Evolutionary conservation across 106 monocot species (phyloP).

Genomic region (Apostasia shenzhenica): DNA sequence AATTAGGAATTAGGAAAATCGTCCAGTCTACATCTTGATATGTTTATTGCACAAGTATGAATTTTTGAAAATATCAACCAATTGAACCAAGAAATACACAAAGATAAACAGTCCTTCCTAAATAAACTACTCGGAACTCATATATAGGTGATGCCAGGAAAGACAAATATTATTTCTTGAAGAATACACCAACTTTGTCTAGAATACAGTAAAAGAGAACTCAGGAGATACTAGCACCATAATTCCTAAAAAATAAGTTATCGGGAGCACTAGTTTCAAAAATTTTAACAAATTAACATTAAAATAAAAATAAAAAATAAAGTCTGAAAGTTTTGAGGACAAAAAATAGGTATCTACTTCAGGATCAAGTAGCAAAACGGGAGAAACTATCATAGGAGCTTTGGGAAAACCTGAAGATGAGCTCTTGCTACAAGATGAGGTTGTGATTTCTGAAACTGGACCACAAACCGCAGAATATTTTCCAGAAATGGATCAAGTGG

Average conservation of each 20-base stretch:
- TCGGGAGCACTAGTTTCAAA: neutral
- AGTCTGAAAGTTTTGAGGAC: neutral
- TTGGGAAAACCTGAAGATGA: slow-evolving; percentile 70
- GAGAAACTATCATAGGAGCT: neutral
- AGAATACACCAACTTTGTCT: too few relatives aligned
- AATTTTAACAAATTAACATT: neutral
- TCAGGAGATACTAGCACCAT: too few relatives aligned
- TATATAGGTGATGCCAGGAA: too few relatives aligned
- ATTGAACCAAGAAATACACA: too few relatives aligned
- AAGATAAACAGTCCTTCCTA: too few relatives aligned
- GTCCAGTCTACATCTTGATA: too few relatives aligned
- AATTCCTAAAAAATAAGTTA: neutral
- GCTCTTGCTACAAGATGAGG: slow-evolving; percentile 94
- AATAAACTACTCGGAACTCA: too few relatives aligned
- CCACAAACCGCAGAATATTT: slow-evolving; percentile 52
- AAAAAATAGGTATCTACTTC: neutral
- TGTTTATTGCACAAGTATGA: too few relatives aligned
- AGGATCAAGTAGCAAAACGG: slow-evolving; percentile 1
- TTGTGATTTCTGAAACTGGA: slow-evolving; percentile 72
- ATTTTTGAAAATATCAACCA: too few relatives aligned
- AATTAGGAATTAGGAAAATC: too few relatives aligned
- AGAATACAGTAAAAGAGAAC: neutral
- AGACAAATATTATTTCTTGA: too few relatives aligned
- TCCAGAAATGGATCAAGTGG: slow-evolving; percentile 65
- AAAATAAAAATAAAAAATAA: neutral